Evolutionary conservation across 495 filamentous ascomycete genomes (phyloP).

Genomic region (Trichoderma orchidacearum): DNA sequence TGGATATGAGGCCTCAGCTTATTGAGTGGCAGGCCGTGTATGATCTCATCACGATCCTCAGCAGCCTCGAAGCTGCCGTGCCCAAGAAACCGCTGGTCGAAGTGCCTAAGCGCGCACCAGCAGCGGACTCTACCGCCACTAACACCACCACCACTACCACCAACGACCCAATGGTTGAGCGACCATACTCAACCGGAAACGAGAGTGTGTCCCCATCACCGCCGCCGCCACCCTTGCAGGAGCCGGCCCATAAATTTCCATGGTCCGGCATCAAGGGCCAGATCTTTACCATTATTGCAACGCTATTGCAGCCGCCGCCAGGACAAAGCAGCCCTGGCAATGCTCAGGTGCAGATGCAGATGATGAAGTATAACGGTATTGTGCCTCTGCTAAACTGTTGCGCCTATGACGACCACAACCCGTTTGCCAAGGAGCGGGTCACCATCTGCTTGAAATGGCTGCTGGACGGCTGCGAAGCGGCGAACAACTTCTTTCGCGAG

Average conservation of each 20-base stretch:
- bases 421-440: slow-evolving; percentile 80
- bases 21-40: slow-evolving; percentile 79
- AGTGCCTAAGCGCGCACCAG: slow-evolving; percentile 11
- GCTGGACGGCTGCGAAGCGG: slow-evolving; percentile 71
- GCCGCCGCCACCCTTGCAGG: slow-evolving; percentile 45
- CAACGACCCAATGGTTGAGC: slow-evolving; percentile 13
- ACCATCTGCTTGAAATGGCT: slow-evolving; percentile 83
- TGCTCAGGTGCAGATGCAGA: slow-evolving; percentile 69
- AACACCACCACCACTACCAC: slow-evolving; percentile 12
- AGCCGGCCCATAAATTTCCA: slow-evolving; percentile 77
- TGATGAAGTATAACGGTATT: slow-evolving; percentile 67
- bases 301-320: slow-evolving; percentile 48
- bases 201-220: slow-evolving; percentile 29
- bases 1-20: slow-evolving; percentile 44
- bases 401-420: slow-evolving; percentile 73
- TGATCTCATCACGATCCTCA: slow-evolving; percentile 72
- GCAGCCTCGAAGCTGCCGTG: slow-evolving; percentile 74
- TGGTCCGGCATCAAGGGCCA: slow-evolving; percentile 91
- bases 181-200: slow-evolving; percentile 20
- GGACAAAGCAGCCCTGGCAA: slow-evolving; percentile 48
- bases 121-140: slow-evolving; percentile 11
- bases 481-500: slow-evolving; percentile 58
- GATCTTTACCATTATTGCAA: slow-evolving; percentile 73
- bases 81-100: slow-evolving; percentile 41
- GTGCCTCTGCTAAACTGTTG: slow-evolving; percentile 79